phyloP scores from a whole-genome alignment of 805 yeast genomes.

The Zygoascus tannicola region DNA sequence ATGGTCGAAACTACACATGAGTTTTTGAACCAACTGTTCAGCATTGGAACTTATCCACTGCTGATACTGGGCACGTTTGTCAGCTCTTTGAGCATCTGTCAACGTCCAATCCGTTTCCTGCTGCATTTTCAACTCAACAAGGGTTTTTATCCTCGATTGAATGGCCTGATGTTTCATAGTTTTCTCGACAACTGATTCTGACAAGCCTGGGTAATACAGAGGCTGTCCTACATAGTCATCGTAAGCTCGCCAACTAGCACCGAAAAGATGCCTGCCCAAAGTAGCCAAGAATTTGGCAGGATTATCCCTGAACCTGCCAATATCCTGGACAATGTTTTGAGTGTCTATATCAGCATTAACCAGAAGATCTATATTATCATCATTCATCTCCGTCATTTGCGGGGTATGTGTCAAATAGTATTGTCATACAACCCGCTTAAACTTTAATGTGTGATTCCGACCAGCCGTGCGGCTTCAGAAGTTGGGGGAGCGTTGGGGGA shows the following conservation, averaged over 20 bases:
- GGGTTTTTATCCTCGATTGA: conserved; percentile 22
- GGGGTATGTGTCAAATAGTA: too few relatives aligned
- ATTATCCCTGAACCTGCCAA: conserved; percentile 29
- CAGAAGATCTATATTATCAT: conserved; percentile 1
- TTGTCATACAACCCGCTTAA: too few relatives aligned
- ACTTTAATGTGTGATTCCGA: too few relatives aligned
- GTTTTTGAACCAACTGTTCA: conserved; percentile 23
- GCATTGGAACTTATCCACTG: conserved; percentile 26
- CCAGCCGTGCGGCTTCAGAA: too few relatives aligned
- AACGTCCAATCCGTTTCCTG: conserved; percentile 22
- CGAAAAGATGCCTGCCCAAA: conserved; percentile 24
- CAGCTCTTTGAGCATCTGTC: conserved; percentile 18
- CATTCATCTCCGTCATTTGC: too few relatives aligned
- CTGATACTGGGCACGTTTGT: conserved; percentile 21
- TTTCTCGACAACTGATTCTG: conserved; percentile 21
- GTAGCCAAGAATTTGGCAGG: conserved; percentile 28
- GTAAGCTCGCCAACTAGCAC: conserved; percentile 31
- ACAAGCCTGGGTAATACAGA: conserved; percentile 26
- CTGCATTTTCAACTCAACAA: conserved; percentile 26
- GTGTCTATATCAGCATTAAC: background rate
- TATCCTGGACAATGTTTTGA: conserved; percentile 22
- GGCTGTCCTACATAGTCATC: conserved; percentile 30
- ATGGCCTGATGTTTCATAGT: conserved; percentile 26
- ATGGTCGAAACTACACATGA: conserved; percentile 29
- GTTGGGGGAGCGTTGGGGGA: too few relatives aligned